phyloP scores from a whole-genome alignment of 2,329 filamentous ascomycete species.

The Basipetospora sp. region DNA sequence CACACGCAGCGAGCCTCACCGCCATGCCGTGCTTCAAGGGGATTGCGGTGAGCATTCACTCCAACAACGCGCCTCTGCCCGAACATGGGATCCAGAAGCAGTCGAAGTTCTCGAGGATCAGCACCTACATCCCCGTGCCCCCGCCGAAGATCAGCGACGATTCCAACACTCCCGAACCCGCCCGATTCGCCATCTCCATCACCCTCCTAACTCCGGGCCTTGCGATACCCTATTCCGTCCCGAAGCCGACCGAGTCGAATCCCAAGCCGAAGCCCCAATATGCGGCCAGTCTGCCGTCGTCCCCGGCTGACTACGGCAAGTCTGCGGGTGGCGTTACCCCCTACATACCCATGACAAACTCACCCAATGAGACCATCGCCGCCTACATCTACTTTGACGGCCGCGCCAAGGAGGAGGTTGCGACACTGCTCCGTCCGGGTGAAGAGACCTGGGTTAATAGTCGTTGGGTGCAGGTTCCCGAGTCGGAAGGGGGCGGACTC shows the following conservation, averaged over 20 bases:
- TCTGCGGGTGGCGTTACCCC: slow-evolving; percentile 51
- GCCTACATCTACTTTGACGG: slow-evolving; percentile 99
- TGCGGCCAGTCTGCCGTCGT: slow-evolving; percentile 54
- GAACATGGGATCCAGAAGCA: slow-evolving; percentile 94
- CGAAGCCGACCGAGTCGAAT: slow-evolving; percentile 61
- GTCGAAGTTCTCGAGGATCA: slow-evolving; percentile 79
- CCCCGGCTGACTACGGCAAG: slow-evolving; percentile 30
- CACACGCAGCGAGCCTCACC: slow-evolving; percentile 9
- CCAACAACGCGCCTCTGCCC: slow-evolving; percentile 61
- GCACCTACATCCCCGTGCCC: slow-evolving; percentile 91
- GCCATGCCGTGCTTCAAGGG: slow-evolving; percentile 95
- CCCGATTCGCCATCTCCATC: slow-evolving; percentile 95
- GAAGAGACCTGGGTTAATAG: slow-evolving; percentile 99
- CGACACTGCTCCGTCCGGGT: slow-evolving; percentile 75
- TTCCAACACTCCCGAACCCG: slow-evolving; percentile 72
- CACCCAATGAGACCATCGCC: slow-evolving; percentile 89
- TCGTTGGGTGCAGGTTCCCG: slow-evolving; percentile 87
- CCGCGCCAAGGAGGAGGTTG: slow-evolving; percentile 86
- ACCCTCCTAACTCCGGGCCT: slow-evolving; percentile 81
- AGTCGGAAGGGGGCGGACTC: slow-evolving; percentile 79
- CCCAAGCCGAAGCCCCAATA: slow-evolving; percentile 70
- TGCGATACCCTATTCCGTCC: slow-evolving; percentile 80
- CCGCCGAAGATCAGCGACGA: slow-evolving; percentile 54
- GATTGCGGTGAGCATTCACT: slow-evolving; percentile 93
- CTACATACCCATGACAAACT: slow-evolving; percentile 84